Evolutionary conservation across 176 grass and related monocot species (phyloP).

Genomic region (Oryza rufipogon): DNA sequence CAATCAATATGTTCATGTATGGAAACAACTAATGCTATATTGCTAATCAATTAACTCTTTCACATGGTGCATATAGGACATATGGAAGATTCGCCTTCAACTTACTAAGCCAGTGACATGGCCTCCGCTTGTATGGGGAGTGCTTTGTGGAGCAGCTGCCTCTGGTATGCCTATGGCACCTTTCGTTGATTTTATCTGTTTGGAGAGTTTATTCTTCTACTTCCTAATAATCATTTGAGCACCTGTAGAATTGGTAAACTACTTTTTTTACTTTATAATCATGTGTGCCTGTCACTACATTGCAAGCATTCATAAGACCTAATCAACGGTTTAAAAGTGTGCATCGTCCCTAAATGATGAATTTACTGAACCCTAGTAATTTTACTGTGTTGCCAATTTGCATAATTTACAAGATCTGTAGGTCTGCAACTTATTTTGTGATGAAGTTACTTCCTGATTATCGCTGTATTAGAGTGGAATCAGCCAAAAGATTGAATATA

Average conservation of each 20-base stretch:
- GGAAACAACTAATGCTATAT: background rate
- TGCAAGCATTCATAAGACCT: slow-evolving; percentile 15
- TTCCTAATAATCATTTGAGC: slow-evolving; percentile 10
- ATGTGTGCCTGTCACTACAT: background rate
- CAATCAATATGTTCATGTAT: too few relatives aligned
- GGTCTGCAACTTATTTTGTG: background rate
- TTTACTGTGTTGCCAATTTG: slow-evolving; percentile 1
- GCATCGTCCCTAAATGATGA: background rate
- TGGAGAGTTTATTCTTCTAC: slow-evolving; percentile 2
- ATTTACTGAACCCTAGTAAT: background rate
- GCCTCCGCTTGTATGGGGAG: slow-evolving; percentile 95
- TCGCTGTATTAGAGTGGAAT: background rate
- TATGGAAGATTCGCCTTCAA: slow-evolving; percentile 99
- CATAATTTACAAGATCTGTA: background rate
- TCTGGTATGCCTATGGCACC: slow-evolving; percentile 60
- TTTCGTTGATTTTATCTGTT: slow-evolving; percentile 17
- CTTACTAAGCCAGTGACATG: slow-evolving; percentile 97
- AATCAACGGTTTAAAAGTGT: background rate
- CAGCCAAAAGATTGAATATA: background rate
- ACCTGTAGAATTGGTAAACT: background rate
- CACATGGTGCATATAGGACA: slow-evolving; percentile 56
- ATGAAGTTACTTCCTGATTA: background rate
- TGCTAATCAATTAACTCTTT: slow-evolving; percentile 3
- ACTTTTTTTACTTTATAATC: background rate
- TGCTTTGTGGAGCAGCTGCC: slow-evolving; percentile 92